These are phyloP conservation scores for Leccinum longicurvipes DNA, from an alignment of 768 basidiomycete species.

Conservation along the genomic window DNA sequence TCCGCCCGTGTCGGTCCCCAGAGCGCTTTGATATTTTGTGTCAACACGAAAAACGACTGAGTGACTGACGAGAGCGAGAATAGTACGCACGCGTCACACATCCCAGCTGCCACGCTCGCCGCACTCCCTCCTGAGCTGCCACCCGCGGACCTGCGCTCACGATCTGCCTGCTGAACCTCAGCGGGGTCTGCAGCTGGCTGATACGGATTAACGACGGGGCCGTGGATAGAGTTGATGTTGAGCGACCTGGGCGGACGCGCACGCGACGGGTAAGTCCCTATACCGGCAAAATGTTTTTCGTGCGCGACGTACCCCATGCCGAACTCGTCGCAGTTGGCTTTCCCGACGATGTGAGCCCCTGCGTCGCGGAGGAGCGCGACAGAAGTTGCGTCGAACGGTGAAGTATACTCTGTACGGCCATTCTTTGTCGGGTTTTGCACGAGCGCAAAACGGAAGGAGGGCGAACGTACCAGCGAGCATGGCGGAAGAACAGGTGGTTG, in stretches of 20 bases:
- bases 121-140: slow-evolving; percentile 96
- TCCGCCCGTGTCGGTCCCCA: slow-evolving; percentile 95
- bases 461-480: slow-evolving; percentile 59
- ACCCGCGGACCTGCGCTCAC: slow-evolving; percentile 66
- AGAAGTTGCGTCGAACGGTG: slow-evolving; percentile 87
- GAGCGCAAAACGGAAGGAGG: neutral
- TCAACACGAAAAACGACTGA: neutral
- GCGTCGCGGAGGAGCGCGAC: slow-evolving; percentile 53
- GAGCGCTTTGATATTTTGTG: slow-evolving; percentile 49
- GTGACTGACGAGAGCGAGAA: slow-evolving; percentile 8
- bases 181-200: slow-evolving; percentile 21
- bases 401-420: slow-evolving; percentile 53
- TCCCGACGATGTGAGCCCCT: slow-evolving; percentile 77
- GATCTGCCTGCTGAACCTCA: slow-evolving; percentile 21
- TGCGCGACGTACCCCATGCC: slow-evolving; percentile 86
- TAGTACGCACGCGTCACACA: slow-evolving; percentile 74
- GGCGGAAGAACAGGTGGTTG: slow-evolving; percentile 74
- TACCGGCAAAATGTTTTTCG: neutral
- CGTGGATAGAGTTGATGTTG: slow-evolving; percentile 70
- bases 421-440: neutral
- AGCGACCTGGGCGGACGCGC: slow-evolving; percentile 51
- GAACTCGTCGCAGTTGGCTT: slow-evolving; percentile 96
- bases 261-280: neutral
- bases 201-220: slow-evolving; percentile 78
- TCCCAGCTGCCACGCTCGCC: slow-evolving; percentile 81